A percentile compares a stretch with the other conserved stretches of the same genome.
Conservation (phyloP, 225 moss, liverwort and hornwort genomes). For the Bryum argenteum region DNA sequence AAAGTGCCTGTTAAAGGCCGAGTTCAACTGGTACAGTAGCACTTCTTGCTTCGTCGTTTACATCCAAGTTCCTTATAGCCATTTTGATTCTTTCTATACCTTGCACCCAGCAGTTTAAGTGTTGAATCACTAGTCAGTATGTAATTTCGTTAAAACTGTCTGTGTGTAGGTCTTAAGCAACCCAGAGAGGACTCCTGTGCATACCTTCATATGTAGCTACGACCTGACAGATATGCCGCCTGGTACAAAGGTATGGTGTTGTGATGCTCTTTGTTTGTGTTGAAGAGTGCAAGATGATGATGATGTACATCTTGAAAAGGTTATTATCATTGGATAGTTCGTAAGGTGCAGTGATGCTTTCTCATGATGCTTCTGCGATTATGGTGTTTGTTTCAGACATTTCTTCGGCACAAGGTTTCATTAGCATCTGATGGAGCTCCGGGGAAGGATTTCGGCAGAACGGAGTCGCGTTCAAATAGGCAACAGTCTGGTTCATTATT, state of each 20-base stretch:
- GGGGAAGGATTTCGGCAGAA: constrained; percentile 45
- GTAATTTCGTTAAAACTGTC: constrained; percentile 33
- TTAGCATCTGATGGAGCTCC: constrained; percentile 58
- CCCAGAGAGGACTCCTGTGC: constrained; percentile 97
- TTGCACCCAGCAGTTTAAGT: constrained; percentile 14
- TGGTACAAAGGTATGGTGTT: constrained; percentile 78
- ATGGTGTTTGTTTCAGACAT: constrained; percentile 54
- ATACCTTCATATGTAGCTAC: constrained; percentile 98
- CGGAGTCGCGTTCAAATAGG: constrained; percentile 42
- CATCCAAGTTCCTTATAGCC: background rate
- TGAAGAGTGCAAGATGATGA: background rate
- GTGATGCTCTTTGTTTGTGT: constrained; percentile 5
- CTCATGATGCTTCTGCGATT: background rate
- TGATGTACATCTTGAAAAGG: background rate
- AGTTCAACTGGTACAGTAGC: constrained; percentile 77
- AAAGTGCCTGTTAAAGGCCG: constrained; percentile 88
- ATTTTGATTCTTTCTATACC: constrained; percentile 6
- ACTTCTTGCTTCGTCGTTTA: constrained; percentile 13
- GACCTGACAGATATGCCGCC: constrained; percentile 99
- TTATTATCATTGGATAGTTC: background rate
- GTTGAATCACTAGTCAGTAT: constrained; percentile 8
- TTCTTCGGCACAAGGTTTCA: constrained; percentile 95
- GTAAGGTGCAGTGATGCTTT: constrained; percentile 7
- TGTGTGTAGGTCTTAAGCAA: constrained; percentile 85
- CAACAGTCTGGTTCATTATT: constrained; percentile 48